Evolutionary conservation across 805 yeast genomes (phyloP), one percentile per base, ranked within the genome.

Genomic region (Wickerhamiella allomyrinae): DNA sequence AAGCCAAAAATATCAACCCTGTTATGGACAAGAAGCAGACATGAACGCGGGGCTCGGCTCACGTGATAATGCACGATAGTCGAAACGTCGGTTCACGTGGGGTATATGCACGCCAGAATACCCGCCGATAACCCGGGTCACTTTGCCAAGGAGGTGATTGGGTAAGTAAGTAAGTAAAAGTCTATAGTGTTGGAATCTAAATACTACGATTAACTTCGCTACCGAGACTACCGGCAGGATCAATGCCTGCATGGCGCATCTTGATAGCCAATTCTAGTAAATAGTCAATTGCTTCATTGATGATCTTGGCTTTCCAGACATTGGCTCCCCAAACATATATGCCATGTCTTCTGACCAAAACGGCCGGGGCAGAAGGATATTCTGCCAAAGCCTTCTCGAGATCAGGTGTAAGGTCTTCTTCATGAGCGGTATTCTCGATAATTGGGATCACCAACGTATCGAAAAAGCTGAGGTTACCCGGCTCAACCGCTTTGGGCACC

Each of bases 271-370:
- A 60, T 48, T 83, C 95, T 53, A 89, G 66, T 47, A 89, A 62
- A 57, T 87, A 89, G 55, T 89, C 96, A 46, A 89, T 75, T 14
- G 95, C 94, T 61, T 89, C 97, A 57, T 86, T 86, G 58, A 81
- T 80, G 11, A 89, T 73, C 61, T 89, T 89, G 39, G 96, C 95
- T 61, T 87, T 85, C 82, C 93, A 81, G 10, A 84, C 82, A 20
- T 71, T 75, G 52, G 79, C 84, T 20, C 96, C 96, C 96, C 96
- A 89, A n/a, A 86, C 95, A 57, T 79, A 89, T 36, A 89, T 78
- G 1, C 97, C 97, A 56, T 89, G 97, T 55, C 95, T 70, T 60
- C 94, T 73, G 6, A 89, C 96, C 41, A 89, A 66, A 1, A 89
- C 85, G 0, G 96, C 96, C 2, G 86, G 74, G 3, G 94, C 65